Base-by-base conservation (phyloP, 2,329 filamentous ascomycete species). In the Pseudogymnoascus sp. region DNA sequence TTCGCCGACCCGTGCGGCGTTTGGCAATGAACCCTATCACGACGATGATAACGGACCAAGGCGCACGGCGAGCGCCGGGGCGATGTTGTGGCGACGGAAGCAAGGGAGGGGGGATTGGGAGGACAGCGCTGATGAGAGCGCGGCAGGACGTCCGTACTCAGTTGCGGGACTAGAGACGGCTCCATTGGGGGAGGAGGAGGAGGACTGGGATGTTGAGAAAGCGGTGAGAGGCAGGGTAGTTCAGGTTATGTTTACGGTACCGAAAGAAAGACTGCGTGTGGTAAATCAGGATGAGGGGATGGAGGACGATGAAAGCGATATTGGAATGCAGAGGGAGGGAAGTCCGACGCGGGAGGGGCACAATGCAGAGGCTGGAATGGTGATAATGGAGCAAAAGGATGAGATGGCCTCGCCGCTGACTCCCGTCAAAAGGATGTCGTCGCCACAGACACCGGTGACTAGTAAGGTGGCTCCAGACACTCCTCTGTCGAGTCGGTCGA, bases 211-310 rank as follows among this genome's bases (percentile, higher is more conserved):
- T 68, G 84, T 92, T 39, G 89, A 92, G 72, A 79, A 82, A 61
- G 88, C 88, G 2, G 83, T 88, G 1, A 86, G 90, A 75, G 82
- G 82, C 63, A 77, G 88, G 21, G 78, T 89, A 7, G 88, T 92
- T 64, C 89, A 92, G 73, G 83, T 91, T 70, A 94, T 96, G 84
- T 97, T 96, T 74, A 97, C 93, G 0, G 91, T 97, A 64, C 93
- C 94, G 2, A 91, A 88, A 73, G 88, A 93, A 74, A 85, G 86
- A 68, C 75, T 97, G 65, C 79, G 93, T 27, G 92, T 97, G n/a
- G 93, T 97, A 18, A 97, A 97, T 72, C 87, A 84, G 59, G 88
- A 88, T 69, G 45, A 52, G 45, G 45, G 45, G 2, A 75, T 79
- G n/a, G 73, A 72, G 65, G 72, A 79, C 35, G 77, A 79, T 65